Evolutionary conservation across 78 protist genomes (phyloP), one percentile per base, ranked within the genome.

Genomic region (Blattamonas nauphoetae): DNA sequence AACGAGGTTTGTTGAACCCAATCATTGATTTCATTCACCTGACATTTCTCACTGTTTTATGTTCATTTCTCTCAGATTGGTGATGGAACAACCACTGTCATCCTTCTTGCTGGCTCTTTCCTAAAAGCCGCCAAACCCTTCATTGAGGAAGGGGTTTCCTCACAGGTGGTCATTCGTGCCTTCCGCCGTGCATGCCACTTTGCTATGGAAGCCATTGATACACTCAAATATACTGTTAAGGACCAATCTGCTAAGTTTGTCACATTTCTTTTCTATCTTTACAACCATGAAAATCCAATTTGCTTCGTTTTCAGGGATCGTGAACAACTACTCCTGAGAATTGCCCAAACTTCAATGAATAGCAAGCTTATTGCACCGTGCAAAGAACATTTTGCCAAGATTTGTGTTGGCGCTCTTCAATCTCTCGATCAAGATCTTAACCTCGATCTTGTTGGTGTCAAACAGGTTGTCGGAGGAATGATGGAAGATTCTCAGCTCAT

Each of bases 11-110:
- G 43, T 41, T 34, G 21, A 1, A 41, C 80, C 1, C 2, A 21
- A 4, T 85, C 89, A 1, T 89, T 88, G 41, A 1, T 5, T 87
- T 2, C 5, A 5, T 63, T 38, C 45, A 45, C 41, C 1, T 41
- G 42, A 87, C 42, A 55, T 43, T 43, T n/a, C 86, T 79, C 32
- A 38, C 45, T 83, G 3, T 2, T 88, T 1, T 83, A 5, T 45
- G 34, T 4, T 86, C 4, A 42, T 77, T 41, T 0, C 1, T 3
- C 42, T 1, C 1, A 89, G 89, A 96, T 95, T 3, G 99, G 99
- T 32, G 99, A 98, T 87, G 99, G 99, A 11, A 99, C 99, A 1
- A 99, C 99, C 1, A 83, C 93, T 0, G 99, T 99, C 11, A 98
- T 97, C 0, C 81, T 99, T 41, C 86, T 99, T 36, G 99, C 99